These are phyloP conservation scores for Camelina laxa DNA, from an alignment of 345 rosid species.

Conservation along the genomic window DNA sequence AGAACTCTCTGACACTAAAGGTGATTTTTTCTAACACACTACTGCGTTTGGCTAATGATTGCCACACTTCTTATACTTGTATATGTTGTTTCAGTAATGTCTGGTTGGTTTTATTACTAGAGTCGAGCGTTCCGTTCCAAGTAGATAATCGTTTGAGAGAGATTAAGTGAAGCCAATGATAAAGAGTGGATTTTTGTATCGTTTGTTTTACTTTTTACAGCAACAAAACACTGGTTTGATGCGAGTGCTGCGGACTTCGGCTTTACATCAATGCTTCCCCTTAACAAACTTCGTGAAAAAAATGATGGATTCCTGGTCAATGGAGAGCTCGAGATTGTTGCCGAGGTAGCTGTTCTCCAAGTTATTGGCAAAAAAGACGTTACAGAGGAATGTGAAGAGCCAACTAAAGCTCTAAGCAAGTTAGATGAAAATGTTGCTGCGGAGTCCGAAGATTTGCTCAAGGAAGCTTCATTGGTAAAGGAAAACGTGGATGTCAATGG, in stretches of 20 bases:
- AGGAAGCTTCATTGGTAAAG: background rate
- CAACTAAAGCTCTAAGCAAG: background rate
- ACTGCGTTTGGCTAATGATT: background rate
- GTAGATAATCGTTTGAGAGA: background rate
- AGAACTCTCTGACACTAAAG: background rate
- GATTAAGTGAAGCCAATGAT: too few relatives aligned
- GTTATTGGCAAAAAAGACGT: conserved; percentile 16
- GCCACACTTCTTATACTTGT: background rate
- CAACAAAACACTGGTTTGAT: conserved; percentile 1
- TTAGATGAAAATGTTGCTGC: background rate
- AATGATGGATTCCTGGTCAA: conserved; percentile 48
- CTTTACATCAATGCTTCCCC: background rate
- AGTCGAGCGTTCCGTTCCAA: background rate
- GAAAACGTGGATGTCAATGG: conserved; percentile 15
- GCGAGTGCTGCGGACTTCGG: background rate
- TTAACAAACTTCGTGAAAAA: background rate
- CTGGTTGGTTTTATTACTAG: background rate
- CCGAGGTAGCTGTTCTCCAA: conserved; percentile 49
- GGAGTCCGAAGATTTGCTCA: too few relatives aligned
- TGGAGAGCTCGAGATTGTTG: conserved; percentile 66
- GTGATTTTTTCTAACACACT: conserved; percentile 9
- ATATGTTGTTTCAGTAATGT: background rate
- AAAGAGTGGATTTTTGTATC: background rate
- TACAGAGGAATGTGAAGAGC: background rate
- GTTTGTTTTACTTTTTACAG: conserved; percentile 1